Percentiles rank a stretch among this genome's conserved stretches.
These are phyloP conservation scores for Zychaea mexicana DNA, from an alignment of 371 early-diverging fungal species.

Conservation along the genomic window DNA sequence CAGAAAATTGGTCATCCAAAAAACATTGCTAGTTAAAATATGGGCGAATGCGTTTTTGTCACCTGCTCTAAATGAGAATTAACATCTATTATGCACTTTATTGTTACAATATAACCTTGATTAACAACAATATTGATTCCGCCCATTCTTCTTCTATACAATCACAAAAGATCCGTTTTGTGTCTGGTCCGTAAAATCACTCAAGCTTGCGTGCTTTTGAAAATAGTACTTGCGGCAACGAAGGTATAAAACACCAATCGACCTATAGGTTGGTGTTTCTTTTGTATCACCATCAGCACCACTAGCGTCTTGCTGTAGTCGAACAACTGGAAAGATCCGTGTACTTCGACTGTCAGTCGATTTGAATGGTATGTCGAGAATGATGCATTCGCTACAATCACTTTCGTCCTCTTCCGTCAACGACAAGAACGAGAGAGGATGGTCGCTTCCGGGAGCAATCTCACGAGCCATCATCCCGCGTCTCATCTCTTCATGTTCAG, in stretches of 20 bases:
- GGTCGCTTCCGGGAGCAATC: neutral
- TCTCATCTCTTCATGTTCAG: neutral
- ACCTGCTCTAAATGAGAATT: too few species aligned
- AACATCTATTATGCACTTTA: too few species aligned
- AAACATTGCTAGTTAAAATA: too few species aligned
- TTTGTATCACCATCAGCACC: neutral
- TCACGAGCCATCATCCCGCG: neutral
- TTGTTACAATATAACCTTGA: too few species aligned
- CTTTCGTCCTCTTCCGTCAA: too few species aligned
- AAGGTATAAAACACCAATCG: neutral
- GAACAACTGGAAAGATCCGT: neutral
- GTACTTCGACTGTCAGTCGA: neutral
- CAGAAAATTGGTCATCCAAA: too few species aligned
- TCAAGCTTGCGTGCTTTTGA: neutral
- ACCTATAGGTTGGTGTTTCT: neutral
- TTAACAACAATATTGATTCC: too few species aligned
- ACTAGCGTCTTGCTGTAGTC: neutral
- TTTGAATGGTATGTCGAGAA: neutral
- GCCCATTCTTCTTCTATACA: too few species aligned
- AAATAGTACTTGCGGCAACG: neutral
- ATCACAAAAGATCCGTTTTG: neutral
- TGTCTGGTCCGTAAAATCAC: neutral
- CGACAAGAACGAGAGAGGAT: neutral
- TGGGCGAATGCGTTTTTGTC: too few species aligned
- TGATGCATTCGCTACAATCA: neutral